A percentile compares a stretch with the other conserved stretches of the same genome.
Evolutionary conservation across 23 red algal genomes (phyloP).

Genomic region (Cyanidium caldarium): DNA sequence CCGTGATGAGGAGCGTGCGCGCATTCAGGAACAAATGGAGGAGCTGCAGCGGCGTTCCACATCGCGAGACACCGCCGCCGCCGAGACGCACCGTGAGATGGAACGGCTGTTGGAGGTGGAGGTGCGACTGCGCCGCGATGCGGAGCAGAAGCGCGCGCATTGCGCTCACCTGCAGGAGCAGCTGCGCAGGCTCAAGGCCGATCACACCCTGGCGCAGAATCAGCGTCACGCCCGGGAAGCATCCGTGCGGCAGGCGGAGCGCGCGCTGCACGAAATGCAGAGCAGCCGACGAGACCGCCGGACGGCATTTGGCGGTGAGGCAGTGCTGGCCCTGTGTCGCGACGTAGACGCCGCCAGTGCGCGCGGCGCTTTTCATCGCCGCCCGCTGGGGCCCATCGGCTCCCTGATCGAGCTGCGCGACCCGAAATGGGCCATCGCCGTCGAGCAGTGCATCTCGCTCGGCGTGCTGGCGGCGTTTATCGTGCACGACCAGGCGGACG

Average conservation of each 20-base stretch:
- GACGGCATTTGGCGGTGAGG: background rate
- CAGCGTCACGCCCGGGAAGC: background rate
- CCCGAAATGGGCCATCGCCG: constrained; percentile 45
- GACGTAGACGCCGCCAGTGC: constrained; percentile 3
- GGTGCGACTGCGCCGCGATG: background rate
- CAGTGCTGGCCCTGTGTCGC: background rate
- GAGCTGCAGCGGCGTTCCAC: background rate
- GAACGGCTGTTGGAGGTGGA: background rate
- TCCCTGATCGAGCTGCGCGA: constrained; percentile 31
- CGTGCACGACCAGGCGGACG: constrained; percentile 35
- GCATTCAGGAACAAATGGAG: background rate
- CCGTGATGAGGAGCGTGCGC: constrained; percentile 12
- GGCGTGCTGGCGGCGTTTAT: constrained; percentile 32
- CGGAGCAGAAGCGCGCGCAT: background rate
- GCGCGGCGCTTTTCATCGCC: constrained; percentile 12
- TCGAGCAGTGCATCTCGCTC: constrained; percentile 27
- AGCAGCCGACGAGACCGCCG: background rate
- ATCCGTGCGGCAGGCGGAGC: background rate
- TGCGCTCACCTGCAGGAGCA: background rate
- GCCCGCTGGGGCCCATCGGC: constrained; percentile 67
- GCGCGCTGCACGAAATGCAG: background rate
- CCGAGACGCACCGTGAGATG: background rate
- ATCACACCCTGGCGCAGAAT: background rate
- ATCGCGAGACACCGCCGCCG: background rate
- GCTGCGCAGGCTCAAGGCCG: background rate